These are phyloP conservation scores for Gleditsia sinensis DNA, from an alignment of 306 rosid species.

Conservation along the genomic window DNA sequence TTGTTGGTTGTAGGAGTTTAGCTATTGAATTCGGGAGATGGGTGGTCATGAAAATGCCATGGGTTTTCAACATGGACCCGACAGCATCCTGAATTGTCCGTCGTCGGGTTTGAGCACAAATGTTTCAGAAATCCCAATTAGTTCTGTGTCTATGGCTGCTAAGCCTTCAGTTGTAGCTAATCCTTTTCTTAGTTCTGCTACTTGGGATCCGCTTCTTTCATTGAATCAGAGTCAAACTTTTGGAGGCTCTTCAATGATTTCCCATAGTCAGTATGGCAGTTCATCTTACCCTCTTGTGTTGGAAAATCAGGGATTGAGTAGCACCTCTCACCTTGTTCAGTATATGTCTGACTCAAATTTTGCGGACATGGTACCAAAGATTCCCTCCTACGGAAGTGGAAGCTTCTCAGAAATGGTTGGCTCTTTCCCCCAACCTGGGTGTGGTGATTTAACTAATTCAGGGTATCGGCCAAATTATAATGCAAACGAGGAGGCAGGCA, in stretches of 20 bases:
- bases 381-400: conserved; percentile 64
- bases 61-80: conserved; percentile 54
- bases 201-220: conserved; percentile 78
- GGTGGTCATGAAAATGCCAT: conserved; percentile 58
- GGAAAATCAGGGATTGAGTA: conserved; percentile 59
- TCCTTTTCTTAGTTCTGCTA: conserved; percentile 64
- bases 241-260: conserved; percentile 55
- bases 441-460: conserved; percentile 49
- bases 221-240: conserved; percentile 55
- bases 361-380: conserved; percentile 49
- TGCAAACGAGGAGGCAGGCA: conserved; percentile 42
- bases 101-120: conserved; percentile 57
- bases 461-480: conserved; percentile 48
- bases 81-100: conserved; percentile 47
- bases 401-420: conserved; percentile 69
- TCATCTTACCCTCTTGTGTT: conserved; percentile 51
- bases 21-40: conserved; percentile 48
- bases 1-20: conserved; percentile 29
- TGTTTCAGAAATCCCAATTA: conserved; percentile 52
- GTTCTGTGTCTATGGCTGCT: conserved; percentile 47
- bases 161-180: conserved; percentile 53
- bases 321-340: conserved; percentile 58
- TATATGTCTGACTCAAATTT: conserved; percentile 58
- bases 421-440: conserved; percentile 55
- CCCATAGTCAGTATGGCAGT: conserved; percentile 52